phyloP scores from a whole-genome alignment of 164 flowering plant genomes.

The Houttuynia cordata region DNA sequence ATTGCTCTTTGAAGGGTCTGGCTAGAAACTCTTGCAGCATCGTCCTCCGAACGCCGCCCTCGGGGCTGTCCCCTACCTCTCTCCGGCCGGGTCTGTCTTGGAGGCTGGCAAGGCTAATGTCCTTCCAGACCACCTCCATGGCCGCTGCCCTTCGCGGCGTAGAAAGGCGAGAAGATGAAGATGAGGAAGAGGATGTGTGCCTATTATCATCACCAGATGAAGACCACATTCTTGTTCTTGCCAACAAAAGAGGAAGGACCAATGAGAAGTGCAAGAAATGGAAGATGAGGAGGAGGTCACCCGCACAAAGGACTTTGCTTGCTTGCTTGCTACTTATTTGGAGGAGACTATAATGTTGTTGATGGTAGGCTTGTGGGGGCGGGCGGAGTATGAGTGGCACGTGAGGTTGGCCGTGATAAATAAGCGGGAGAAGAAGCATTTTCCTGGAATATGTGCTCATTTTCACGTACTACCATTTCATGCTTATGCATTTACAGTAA shows the following conservation, averaged over 20 bases:
- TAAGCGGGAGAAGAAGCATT: neutral
- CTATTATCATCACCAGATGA: conserved; percentile 4
- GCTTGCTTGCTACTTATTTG: neutral
- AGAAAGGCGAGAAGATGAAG: neutral
- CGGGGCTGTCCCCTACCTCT: conserved; percentile 2
- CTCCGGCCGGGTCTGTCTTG: conserved; percentile 2
- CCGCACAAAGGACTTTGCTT: no score
- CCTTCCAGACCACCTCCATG: conserved; percentile 63
- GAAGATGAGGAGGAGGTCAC: no score
- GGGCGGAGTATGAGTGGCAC: no score
- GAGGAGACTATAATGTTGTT: neutral
- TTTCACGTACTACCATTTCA: no score
- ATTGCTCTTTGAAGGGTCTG: conserved; percentile 18
- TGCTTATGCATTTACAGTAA: no score
- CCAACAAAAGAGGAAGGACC: neutral
- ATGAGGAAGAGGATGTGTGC: conserved; percentile 2
- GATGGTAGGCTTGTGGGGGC: no score
- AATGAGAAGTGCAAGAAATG: no score
- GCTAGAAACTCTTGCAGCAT: conserved; percentile 26
- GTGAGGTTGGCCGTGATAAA: no score
- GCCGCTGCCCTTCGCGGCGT: conserved; percentile 7
- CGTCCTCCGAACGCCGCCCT: conserved; percentile 2
- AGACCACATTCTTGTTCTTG: conserved; percentile 8
- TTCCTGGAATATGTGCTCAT: neutral
- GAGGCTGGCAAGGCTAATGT: conserved; percentile 26